Percentiles rank a stretch among this genome's conserved stretches.
These are phyloP conservation scores for Lepidium didymum DNA, from an alignment of 345 rosid species.

Conservation along the genomic window DNA sequence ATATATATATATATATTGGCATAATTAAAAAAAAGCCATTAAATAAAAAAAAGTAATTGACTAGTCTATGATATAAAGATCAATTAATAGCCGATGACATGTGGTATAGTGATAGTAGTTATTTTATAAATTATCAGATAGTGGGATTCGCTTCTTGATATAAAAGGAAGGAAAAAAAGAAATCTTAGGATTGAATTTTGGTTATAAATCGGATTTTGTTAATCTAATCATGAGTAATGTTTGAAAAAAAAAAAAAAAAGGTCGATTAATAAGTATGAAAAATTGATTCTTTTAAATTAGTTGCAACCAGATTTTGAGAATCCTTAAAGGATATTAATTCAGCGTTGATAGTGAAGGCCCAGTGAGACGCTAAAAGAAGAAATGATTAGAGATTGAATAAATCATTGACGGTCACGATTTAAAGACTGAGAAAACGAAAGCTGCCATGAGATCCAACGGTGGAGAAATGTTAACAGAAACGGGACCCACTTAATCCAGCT, in stretches of 20 bases:
- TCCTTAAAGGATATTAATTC: conserved; percentile 3
- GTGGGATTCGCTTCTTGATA: no score
- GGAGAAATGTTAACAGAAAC: neutral
- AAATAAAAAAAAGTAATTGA: no score
- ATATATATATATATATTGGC: no score
- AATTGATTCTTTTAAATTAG: neutral
- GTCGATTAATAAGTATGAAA: neutral
- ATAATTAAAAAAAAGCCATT: no score
- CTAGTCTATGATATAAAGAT: no score
- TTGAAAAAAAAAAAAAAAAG: neutral
- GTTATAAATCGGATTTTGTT: no score
- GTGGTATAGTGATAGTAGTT: no score
- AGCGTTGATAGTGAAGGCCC: conserved; percentile 13
- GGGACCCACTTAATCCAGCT: conserved; percentile 26
- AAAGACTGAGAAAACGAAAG: neutral
- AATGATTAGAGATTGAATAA: neutral
- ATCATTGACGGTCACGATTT: neutral
- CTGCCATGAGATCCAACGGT: conserved; percentile 20
- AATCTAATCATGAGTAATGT: no score
- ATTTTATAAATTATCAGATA: no score
- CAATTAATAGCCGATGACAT: no score
- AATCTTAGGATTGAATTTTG: no score
- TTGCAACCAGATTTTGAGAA: conserved; percentile 11
- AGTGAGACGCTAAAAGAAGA: conserved; percentile 5
- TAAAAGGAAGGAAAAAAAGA: no score